These are phyloP conservation scores for Globisporangium abappressorium DNA, from an alignment of 352 stramenopile genomes.

Conservation along the genomic window DNA sequence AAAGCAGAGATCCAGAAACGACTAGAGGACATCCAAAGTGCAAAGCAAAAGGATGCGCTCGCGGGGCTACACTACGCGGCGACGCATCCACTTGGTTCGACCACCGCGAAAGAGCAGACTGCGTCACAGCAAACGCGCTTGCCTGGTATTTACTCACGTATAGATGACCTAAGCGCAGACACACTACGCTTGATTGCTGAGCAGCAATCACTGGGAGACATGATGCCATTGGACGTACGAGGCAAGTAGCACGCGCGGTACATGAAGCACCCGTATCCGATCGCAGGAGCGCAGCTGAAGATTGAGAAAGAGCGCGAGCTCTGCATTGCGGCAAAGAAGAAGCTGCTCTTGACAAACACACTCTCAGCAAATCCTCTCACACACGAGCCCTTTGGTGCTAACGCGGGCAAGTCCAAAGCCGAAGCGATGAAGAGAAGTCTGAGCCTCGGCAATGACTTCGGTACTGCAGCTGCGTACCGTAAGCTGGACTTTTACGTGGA, in stretches of 20 bases:
- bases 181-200: slow-evolving; percentile 46
- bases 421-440: slow-evolving; percentile 8
- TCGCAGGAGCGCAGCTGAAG: slow-evolving; percentile 65
- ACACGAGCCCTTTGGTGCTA: too few relatives aligned
- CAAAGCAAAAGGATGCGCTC: slow-evolving; percentile 15
- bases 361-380: slow-evolving; percentile 2
- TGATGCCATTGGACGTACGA: slow-evolving; percentile 41
- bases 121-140: background rate
- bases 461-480: slow-evolving; percentile 17
- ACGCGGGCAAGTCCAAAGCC: background rate
- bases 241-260: slow-evolving; percentile 72
- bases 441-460: slow-evolving; percentile 11
- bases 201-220: slow-evolving; percentile 29
- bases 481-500: slow-evolving; percentile 56
- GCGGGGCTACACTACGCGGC: background rate
- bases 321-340: slow-evolving; percentile 60
- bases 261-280: slow-evolving; percentile 70
- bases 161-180: slow-evolving; percentile 41
- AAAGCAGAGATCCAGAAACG: slow-evolving; percentile 25
- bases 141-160: slow-evolving; percentile 44
- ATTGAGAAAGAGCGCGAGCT: slow-evolving; percentile 66
- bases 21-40: slow-evolving; percentile 22
- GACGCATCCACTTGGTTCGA: background rate
- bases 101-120: background rate
- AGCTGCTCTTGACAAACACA: slow-evolving; percentile 40